phyloP scores from a whole-genome alignment of 2,329 filamentous ascomycete species.

The Colletotrichum sansevieriae region DNA sequence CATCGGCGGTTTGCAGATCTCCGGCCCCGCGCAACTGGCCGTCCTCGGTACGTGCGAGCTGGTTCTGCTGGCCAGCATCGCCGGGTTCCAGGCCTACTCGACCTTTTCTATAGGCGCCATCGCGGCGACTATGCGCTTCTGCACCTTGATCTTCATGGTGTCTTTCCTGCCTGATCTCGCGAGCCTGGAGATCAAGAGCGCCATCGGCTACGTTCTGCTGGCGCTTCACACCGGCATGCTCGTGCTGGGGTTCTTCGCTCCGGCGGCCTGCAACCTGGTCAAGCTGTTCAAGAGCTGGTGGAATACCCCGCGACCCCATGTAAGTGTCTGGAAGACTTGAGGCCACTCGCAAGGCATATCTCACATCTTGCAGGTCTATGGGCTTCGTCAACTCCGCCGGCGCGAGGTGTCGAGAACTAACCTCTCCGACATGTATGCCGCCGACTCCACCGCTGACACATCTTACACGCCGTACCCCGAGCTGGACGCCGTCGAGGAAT shows the following conservation, averaged over 20 bases:
- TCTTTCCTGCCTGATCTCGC: constrained; percentile 72
- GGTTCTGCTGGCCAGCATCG: constrained; percentile 63
- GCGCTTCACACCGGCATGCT: constrained; percentile 74
- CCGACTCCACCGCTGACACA: neutral
- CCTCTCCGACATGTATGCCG: constrained; percentile 22
- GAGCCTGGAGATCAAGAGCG: constrained; percentile 71
- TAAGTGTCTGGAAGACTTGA: neutral
- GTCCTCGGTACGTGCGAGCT: constrained; percentile 78
- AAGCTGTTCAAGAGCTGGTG: constrained; percentile 22
- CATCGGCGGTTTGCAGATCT: constrained; percentile 73
- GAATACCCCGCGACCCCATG: constrained; percentile 37
- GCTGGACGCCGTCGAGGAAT: constrained; percentile 10
- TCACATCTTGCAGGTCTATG: constrained; percentile 31
- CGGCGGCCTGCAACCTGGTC: constrained; percentile 57
- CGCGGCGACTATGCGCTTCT: constrained; percentile 57
- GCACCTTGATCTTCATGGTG: constrained; percentile 57
- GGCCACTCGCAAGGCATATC: neutral
- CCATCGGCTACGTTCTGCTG: constrained; percentile 78
- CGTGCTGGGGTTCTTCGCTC: constrained; percentile 78
- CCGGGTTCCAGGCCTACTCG: constrained; percentile 39
- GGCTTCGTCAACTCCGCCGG: constrained; percentile 47
- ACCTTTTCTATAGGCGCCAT: constrained; percentile 35
- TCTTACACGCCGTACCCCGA: constrained; percentile 6
- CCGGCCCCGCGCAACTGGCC: constrained; percentile 72
- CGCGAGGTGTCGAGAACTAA: constrained; percentile 41